Conservation (phyloP, 352 stramenopile species). For the Globisporangium nagaii region DNA sequence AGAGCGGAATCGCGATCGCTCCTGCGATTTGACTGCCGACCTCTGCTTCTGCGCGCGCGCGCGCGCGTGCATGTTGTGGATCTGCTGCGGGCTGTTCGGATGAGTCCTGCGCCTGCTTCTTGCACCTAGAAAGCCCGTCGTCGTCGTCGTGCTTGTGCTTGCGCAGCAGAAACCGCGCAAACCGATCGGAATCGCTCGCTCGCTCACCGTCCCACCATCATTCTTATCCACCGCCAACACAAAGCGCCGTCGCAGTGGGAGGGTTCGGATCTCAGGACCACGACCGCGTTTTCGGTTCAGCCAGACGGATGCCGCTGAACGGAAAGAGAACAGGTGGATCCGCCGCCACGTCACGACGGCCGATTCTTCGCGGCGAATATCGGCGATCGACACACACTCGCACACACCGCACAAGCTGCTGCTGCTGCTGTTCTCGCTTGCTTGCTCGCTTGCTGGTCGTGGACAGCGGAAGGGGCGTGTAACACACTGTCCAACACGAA, state of each 20-base stretch:
- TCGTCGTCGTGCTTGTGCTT: neutral
- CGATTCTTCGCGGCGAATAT: neutral
- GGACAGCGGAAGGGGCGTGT: neutral
- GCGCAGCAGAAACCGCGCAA: neutral
- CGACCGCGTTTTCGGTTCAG: conserved; percentile 1
- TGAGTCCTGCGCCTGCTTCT: no score
- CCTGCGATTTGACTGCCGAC: no score
- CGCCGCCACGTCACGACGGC: neutral
- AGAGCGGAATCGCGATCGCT: no score
- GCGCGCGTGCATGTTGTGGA: no score
- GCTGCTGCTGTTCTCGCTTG: neutral
- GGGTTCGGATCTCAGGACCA: no score
- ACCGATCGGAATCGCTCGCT: neutral
- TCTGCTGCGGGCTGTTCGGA: no score
- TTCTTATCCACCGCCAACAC: conserved; percentile 1
- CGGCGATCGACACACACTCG: neutral
- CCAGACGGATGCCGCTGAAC: neutral
- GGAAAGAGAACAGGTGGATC: neutral
- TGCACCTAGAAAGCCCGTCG: neutral
- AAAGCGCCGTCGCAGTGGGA: neutral
- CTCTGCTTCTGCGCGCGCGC: no score
- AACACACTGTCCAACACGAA: neutral
- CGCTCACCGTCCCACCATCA: neutral
- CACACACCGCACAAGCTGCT: no score
- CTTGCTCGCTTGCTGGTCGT: neutral